Conservation (phyloP, 768 basidiomycete species). For the Zangia roseola region DNA sequence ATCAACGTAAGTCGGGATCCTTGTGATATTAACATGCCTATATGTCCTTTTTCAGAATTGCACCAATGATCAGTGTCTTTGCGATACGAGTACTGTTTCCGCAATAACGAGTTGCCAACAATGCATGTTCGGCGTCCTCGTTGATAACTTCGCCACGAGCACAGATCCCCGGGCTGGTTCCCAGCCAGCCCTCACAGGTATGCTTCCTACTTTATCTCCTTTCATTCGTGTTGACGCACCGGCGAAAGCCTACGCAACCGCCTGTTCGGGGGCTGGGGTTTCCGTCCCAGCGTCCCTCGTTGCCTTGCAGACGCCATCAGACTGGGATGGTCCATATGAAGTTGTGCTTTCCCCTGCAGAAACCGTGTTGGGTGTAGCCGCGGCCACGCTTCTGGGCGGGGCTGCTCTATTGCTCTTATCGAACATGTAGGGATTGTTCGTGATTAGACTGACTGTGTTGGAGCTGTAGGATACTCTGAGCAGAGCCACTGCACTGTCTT, state of each 20-base stretch:
- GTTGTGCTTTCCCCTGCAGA: slow-evolving; percentile 43
- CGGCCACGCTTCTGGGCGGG: slow-evolving; percentile 47
- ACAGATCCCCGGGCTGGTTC: slow-evolving; percentile 59
- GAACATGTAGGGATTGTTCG: slow-evolving; percentile 39
- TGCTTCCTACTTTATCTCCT: slow-evolving; percentile 12
- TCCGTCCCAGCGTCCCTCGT: slow-evolving; percentile 39
- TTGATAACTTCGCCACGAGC: slow-evolving; percentile 46
- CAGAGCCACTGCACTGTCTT: background rate
- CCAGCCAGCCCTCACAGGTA: slow-evolving; percentile 56
- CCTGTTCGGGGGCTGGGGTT: slow-evolving; percentile 42
- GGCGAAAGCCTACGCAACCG: slow-evolving; percentile 50
- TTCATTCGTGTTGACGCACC: slow-evolving; percentile 5
- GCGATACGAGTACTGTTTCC: slow-evolving; percentile 41
- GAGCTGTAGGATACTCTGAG: background rate
- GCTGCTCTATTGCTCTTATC: slow-evolving; percentile 52
- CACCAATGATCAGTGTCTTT: slow-evolving; percentile 52
- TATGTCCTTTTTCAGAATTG: slow-evolving; percentile 37
- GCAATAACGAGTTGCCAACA: slow-evolving; percentile 56
- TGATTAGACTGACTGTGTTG: background rate
- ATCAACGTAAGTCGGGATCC: slow-evolving; percentile 23
- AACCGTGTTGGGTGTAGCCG: slow-evolving; percentile 44
- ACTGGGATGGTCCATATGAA: slow-evolving; percentile 63
- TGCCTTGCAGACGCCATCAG: slow-evolving; percentile 43
- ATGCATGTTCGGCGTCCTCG: slow-evolving; percentile 61
- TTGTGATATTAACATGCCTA: background rate